Evolutionary conservation across 2,329 filamentous ascomycete genomes (phyloP).

Genomic region (Thelonectria olida): DNA sequence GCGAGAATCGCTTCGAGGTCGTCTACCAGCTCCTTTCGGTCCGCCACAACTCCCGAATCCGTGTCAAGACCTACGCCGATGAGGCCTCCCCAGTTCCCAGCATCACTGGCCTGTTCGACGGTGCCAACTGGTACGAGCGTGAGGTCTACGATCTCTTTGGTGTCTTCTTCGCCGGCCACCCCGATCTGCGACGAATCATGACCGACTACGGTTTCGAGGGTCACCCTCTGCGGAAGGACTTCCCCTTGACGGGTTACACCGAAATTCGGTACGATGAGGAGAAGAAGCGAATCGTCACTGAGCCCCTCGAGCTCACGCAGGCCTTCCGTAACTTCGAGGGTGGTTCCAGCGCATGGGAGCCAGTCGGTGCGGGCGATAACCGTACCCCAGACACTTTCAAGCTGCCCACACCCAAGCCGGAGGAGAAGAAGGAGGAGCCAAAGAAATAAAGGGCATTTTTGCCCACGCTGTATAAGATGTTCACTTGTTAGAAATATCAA

Average conservation of each 20-base stretch:
- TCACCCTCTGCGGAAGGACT: conserved; percentile 96
- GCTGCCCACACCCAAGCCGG: conserved; percentile 93
- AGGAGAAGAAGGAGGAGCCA: conserved; percentile 87
- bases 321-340: conserved; percentile 99
- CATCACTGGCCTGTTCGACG: conserved; percentile 86
- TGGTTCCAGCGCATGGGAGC: conserved; percentile 77
- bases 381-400: conserved; percentile 89
- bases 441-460: conserved; percentile 76
- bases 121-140: conserved; percentile 98
- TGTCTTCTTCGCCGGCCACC: conserved; percentile 95
- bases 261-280: conserved; percentile 98
- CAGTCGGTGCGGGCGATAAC: conserved; percentile 74
- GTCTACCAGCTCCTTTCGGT: conserved; percentile 98
- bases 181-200: conserved; percentile 97
- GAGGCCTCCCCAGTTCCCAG: conserved; percentile 94
- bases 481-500: conserved; percentile 44
- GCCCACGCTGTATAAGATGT: conserved; percentile 44
- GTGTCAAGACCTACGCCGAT: conserved; percentile 98
- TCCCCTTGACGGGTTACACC: conserved; percentile 96
- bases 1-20: conserved; percentile 95
- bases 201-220: conserved; percentile 99
- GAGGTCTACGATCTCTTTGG: conserved; percentile 98
- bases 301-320: conserved; percentile 96
- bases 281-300: conserved; percentile 99
- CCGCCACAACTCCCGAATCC: conserved; percentile 94